Base-by-base conservation (phyloP, 257 asterid species). In the Paraleonurus japonicus region DNA sequence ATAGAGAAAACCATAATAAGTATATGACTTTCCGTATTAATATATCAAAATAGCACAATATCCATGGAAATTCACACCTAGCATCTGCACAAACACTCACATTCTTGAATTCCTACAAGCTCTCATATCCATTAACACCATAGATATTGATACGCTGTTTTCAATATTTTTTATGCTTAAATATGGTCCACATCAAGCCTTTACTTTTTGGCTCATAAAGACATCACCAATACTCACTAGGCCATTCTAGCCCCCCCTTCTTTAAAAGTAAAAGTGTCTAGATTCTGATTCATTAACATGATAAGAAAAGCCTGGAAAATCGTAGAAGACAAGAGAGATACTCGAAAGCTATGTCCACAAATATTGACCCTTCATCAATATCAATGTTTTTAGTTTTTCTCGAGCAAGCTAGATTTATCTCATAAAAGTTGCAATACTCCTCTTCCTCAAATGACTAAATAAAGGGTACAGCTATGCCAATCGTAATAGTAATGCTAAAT, bases 181-280 rank as follows among this genome's bases (percentile, higher is more conserved):
- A 30, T 30, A 70, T 32, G 65, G 79, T 63, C 73, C 80, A 61
- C 54, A 26, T 77, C 70, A 72, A 62, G 58, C 47, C 68, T 60
- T 76, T n/a, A n/a, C 5, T 30, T 67, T n/a, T 63, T 72, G 47
- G 66, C 17, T 48, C 71, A 50, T 30, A 61, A 51, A 54, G 60
- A 19, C 60, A 19, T 47, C 53, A 47, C 20, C 20, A 47, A 47
- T 47, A 59, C 53, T 28, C 28, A 28, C 16, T 22, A 22, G 22
- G 72, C 64, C 81, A 53, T 62, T 61, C 57, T 33, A 59, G 59
- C 37, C 65, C 54, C 75, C 54, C 51, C 48, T n/a, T 39, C 58
- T 48, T 50, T 41, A 60, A 68, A 76, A 68, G 27, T 68, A 20
- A 71, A 23, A 72, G 16, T 58, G 59, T 60, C 60, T 39, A 39